A percentile compares a stretch with the other conserved stretches of the same genome.
Evolutionary conservation across 345 rosid genomes (phyloP).

Genomic region (Gossypium sturtianum): DNA sequence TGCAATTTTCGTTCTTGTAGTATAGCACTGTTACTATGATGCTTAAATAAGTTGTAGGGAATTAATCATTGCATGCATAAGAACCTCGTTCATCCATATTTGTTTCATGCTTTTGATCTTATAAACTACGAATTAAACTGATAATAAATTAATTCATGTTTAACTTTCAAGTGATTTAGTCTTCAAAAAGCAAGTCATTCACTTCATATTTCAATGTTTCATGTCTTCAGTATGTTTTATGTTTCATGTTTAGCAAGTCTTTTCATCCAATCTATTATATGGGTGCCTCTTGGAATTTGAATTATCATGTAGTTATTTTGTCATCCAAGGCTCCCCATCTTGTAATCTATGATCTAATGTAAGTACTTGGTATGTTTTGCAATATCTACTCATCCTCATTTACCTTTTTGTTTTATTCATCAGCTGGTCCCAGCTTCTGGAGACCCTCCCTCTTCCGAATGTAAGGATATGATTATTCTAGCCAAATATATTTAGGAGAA

Average conservation of each 20-base stretch:
- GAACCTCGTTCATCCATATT: not conserved
- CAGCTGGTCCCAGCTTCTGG: slow-evolving; percentile 99
- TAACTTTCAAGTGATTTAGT: not conserved
- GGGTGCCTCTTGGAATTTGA: not conserved
- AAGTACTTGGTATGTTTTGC: not conserved
- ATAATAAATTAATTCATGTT: not conserved
- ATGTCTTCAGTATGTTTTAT: not conserved
- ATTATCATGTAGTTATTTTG: not conserved
- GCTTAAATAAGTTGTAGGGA: not conserved
- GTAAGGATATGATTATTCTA: slow-evolving; percentile 38
- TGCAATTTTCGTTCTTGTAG: not conserved
- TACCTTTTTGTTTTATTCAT: slow-evolving; percentile 32
- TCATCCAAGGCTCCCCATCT: not conserved
- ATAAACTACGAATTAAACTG: not conserved
- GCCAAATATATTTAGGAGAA: not conserved
- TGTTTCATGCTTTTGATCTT: not conserved
- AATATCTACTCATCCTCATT: slow-evolving; percentile 12
- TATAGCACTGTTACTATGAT: not conserved
- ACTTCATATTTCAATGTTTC: not conserved
- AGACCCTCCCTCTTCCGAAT: slow-evolving; percentile 87
- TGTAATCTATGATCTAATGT: not conserved
- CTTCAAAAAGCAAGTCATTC: not conserved
- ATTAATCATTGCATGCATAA: not conserved
- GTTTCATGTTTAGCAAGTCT: not conserved
- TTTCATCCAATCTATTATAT: not conserved